A percentile compares a stretch with the other conserved stretches of the same genome.
Conservation (phyloP, 1,284 basidiomycete genomes). For the Chondrostereum purpureum region DNA sequence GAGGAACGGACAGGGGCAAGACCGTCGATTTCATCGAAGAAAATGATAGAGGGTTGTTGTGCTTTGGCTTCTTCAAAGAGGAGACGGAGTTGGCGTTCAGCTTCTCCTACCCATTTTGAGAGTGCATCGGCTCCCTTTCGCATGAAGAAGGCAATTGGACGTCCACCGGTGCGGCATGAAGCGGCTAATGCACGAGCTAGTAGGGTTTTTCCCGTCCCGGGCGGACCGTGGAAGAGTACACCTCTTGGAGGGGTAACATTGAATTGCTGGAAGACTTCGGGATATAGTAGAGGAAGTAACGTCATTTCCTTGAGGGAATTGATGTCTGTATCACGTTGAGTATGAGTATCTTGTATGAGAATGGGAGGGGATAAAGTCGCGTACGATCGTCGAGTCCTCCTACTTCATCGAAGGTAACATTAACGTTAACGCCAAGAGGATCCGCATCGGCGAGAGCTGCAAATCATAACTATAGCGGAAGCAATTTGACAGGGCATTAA, state of each 20-base stretch:
- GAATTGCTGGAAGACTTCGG: constrained; percentile 96
- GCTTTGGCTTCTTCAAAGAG: constrained; percentile 95
- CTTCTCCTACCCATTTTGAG: constrained; percentile 99
- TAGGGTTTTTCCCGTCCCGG: constrained; percentile 91
- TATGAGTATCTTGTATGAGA: no score
- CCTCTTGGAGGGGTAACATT: constrained; percentile 93
- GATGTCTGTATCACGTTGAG: constrained; percentile 57
- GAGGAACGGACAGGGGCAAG: constrained; percentile 96
- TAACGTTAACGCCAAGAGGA: constrained; percentile 89
- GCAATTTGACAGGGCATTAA: constrained; percentile 6
- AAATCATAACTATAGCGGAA: constrained; percentile 15
- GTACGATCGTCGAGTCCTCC: constrained; percentile 91
- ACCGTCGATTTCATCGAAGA: constrained; percentile 98
- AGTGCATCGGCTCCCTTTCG: constrained; percentile 98
- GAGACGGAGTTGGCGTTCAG: constrained; percentile 91
- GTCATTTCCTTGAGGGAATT: constrained; percentile 99
- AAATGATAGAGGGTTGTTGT: constrained; percentile 93
- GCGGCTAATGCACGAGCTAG: constrained; percentile 92
- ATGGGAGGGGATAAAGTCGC: no score
- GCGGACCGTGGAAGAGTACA: constrained; percentile 95
- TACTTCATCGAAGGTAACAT: constrained; percentile 96
- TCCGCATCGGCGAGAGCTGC: constrained; percentile 89
- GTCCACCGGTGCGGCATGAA: constrained; percentile 46
- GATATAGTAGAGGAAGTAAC: constrained; percentile 89
- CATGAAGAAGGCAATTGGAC: constrained; percentile 90